Evolutionary conservation across 805 yeast species (phyloP), one percentile per base, ranked within the genome.

Genomic region (Zygotorulaspora florentina): DNA sequence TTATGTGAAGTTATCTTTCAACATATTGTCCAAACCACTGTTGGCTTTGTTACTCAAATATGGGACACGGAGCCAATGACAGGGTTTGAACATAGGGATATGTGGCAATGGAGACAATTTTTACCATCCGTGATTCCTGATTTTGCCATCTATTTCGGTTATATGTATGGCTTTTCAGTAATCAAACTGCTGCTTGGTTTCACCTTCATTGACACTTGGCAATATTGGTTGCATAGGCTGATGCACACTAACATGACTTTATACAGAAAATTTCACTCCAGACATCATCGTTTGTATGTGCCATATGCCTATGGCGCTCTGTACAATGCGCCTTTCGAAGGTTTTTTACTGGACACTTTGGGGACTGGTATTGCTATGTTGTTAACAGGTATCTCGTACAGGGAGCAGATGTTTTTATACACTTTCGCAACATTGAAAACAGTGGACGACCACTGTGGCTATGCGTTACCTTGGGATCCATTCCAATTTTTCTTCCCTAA

Each of bases 391-490:
- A 71, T 93, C 51, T 70, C 85, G 2, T 85, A 88, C 39, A 80
- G 96, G 47, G 98, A 93, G 68, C 71, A 83, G 42, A 70, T 85
- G 17, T 54, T 85, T 10, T 70, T 93, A 45, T 93, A 74, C 68
- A 81, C 91, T 1, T 87, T 93, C 64, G 87, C 96, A 12, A 93
- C 99, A 1, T 67, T 93, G 77, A 93, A 93, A 67, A 93, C 99
- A 1, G 96, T 93, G 40, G 98, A 93, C 65, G 99, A 93, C 66
- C 99, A 93, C 68, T 93, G 98, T 67, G 99, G 99, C n/a, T 93
- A 91, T 66, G 81, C 90, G 25, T 72, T 93, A 45, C 98, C 98
- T 12, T 85, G 72, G 65, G 99, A 93, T 66, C 81, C 90, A 17
- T 85, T 93, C 75, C 99, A 93, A 72, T 62, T 80, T 35, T 46